Evolutionary conservation across 495 filamentous ascomycete species (phyloP).

Genomic region (Penicillium robsamsonii): DNA sequence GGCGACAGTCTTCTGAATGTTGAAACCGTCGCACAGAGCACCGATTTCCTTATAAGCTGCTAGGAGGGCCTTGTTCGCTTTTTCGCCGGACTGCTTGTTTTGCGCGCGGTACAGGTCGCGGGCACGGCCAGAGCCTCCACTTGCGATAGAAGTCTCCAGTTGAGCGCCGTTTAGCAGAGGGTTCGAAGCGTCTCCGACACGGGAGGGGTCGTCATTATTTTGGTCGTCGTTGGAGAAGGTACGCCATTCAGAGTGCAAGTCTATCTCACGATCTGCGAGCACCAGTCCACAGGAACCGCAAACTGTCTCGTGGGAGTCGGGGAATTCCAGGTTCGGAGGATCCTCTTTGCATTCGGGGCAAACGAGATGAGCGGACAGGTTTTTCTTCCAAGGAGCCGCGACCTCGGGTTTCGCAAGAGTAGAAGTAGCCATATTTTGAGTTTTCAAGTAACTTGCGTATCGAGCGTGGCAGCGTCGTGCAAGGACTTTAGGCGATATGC

Average conservation of each 20-base stretch:
- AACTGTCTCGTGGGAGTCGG: slow-evolving; percentile 86
- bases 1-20: slow-evolving; percentile 72
- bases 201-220: slow-evolving; percentile 90
- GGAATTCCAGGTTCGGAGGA: slow-evolving; percentile 93
- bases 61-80: slow-evolving; percentile 74
- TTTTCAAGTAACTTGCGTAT: slow-evolving; percentile 20
- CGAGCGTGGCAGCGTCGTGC: slow-evolving; percentile 34
- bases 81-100: slow-evolving; percentile 81
- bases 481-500: slow-evolving; percentile 40
- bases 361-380: slow-evolving; percentile 77
- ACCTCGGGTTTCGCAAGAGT: slow-evolving; percentile 26
- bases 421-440: slow-evolving; percentile 42
- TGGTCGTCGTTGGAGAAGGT: slow-evolving; percentile 98
- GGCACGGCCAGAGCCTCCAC: slow-evolving; percentile 65
- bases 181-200: slow-evolving; percentile 92
- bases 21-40: slow-evolving; percentile 79
- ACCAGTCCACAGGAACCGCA: slow-evolving; percentile 92
- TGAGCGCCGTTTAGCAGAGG: slow-evolving; percentile 86
- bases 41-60: slow-evolving; percentile 88
- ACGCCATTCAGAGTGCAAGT: slow-evolving; percentile 96
- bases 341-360: slow-evolving; percentile 89
- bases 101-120: slow-evolving; percentile 84
- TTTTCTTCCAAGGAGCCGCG: slow-evolving; percentile 58
- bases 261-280: slow-evolving; percentile 83
- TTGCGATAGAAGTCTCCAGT: slow-evolving; percentile 86